These are phyloP conservation scores for Stagonosporopsis chrysanthemi DNA, from an alignment of 2,329 filamentous ascomycete genomes.

Conservation along the genomic window DNA sequence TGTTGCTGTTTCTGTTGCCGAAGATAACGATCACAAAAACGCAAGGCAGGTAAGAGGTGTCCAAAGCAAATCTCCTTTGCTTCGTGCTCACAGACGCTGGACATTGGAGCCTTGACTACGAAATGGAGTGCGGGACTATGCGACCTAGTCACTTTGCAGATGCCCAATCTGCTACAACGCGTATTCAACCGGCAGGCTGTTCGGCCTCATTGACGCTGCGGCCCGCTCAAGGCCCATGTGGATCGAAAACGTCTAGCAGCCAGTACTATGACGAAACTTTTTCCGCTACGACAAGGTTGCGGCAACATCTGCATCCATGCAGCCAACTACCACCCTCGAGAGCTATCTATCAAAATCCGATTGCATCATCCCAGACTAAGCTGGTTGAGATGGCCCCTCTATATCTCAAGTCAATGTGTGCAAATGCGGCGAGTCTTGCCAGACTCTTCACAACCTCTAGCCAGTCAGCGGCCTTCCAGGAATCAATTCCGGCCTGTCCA, in stretches of 20 bases:
- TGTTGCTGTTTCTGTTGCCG: neutral
- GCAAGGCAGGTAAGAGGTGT: neutral
- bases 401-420: neutral
- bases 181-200: constrained; percentile 11
- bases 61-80: neutral
- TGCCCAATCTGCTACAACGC: constrained; percentile 14
- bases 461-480: constrained; percentile 2
- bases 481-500: neutral
- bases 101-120: neutral
- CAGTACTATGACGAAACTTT: constrained; percentile 15
- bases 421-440: neutral
- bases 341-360: neutral
- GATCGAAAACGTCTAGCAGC: constrained; percentile 16
- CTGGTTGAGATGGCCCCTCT: neutral
- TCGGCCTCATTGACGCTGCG: constrained; percentile 21
- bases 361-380: neutral
- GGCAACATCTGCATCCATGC: neutral
- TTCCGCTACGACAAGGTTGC: constrained; percentile 1
- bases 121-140: constrained; percentile 7
- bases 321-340: neutral
- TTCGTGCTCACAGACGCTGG: constrained; percentile 4
- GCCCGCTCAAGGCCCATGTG: constrained; percentile 17
- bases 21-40: neutral
- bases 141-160: constrained; percentile 15
- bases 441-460: neutral